Percentiles rank a stretch among this genome's conserved stretches.
Conservation (phyloP, 805 yeast genomes). For the Candida oleophila region DNA sequence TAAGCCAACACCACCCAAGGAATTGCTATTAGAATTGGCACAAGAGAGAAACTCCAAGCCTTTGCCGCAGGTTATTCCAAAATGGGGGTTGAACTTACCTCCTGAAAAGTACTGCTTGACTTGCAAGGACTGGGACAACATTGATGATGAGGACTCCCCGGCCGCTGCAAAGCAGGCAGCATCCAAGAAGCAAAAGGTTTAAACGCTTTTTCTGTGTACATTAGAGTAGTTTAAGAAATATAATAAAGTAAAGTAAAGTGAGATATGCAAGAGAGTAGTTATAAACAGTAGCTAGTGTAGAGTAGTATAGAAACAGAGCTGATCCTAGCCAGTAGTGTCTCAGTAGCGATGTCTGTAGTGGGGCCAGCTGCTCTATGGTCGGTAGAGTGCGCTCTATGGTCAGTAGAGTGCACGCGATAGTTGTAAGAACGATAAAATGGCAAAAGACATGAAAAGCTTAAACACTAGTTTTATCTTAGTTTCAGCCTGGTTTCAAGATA, state of each 20-base stretch:
- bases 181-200: conserved; percentile 2
- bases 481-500: too few species aligned
- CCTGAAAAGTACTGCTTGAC: conserved; percentile 97
- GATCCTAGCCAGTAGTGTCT: too few species aligned
- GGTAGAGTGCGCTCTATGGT: too few species aligned
- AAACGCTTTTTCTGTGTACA: not conserved
- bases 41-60: conserved; percentile 87
- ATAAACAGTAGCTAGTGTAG: too few species aligned
- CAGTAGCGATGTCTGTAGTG: too few species aligned
- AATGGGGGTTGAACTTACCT: conserved; percentile 91
- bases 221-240: not conserved
- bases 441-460: too few species aligned
- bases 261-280: too few species aligned
- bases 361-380: too few species aligned
- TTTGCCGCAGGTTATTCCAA: conserved; percentile 86
- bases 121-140: conserved; percentile 67
- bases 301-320: too few species aligned
- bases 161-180: conserved; percentile 3
- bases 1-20: conserved; percentile 93
- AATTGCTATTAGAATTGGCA: conserved; percentile 84
- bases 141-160: conserved; percentile 22
- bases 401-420: too few species aligned
- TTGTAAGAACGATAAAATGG: too few species aligned
- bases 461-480: too few species aligned
- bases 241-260: not conserved